phyloP scores from a whole-genome alignment of 1,139 yeast species.

The Geotrichum fermentans region DNA sequence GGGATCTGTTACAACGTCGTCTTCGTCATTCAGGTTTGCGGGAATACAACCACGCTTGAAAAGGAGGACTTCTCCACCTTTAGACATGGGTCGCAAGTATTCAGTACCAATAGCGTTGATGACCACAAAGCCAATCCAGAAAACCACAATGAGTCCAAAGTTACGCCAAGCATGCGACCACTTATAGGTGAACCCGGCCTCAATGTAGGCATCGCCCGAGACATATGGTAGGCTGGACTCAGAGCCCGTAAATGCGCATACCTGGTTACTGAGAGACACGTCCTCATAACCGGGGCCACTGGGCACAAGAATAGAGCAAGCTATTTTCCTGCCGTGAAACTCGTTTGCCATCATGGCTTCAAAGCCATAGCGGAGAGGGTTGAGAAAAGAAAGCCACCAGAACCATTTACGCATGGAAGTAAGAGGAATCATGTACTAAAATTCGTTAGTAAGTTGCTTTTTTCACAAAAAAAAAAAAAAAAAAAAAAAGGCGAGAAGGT shows the following conservation, averaged over 20 bases:
- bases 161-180: constrained; percentile 40
- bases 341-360: constrained; percentile 47
- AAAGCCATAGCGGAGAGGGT: constrained; percentile 46
- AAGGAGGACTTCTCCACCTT: constrained; percentile 41
- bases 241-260: constrained; percentile 43
- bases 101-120: constrained; percentile 38
- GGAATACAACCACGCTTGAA: constrained; percentile 48
- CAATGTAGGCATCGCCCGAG: constrained; percentile 42
- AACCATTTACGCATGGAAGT: constrained; percentile 50
- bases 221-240: constrained; percentile 41
- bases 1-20: constrained; percentile 43
- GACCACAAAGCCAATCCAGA: constrained; percentile 35
- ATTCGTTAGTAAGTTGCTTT: too few relatives aligned
- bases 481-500: too few relatives aligned
- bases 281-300: constrained; percentile 40
- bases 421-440: constrained; percentile 47
- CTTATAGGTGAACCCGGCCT: constrained; percentile 36
- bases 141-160: constrained; percentile 38
- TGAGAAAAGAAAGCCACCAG: constrained; percentile 47
- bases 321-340: constrained; percentile 41
- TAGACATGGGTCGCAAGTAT: constrained; percentile 36
- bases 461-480: too few relatives aligned
- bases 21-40: constrained; percentile 37
- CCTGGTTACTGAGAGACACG: constrained; percentile 37
- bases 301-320: constrained; percentile 37